Base-by-base conservation (phyloP, 108 stramenopile genomes). In the Ochromonas danica region DNA sequence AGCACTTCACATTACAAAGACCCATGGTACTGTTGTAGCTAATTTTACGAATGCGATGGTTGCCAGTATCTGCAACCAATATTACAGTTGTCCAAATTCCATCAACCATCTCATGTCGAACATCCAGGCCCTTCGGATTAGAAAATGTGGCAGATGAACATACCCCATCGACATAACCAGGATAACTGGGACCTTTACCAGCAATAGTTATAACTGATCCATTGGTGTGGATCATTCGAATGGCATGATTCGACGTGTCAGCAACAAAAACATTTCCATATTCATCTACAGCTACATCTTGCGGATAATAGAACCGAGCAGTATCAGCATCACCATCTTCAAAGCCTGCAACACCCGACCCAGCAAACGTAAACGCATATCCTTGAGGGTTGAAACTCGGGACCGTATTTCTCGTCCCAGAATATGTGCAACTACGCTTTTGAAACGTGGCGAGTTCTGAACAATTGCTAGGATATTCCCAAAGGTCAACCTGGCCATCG, bases 191-290 rank as follows among this genome's bases (percentile, higher is more conserved):
- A 85, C 84, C 90, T 39, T 65, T 82, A 30, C 92, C 93, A 1
- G 91, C 92, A n/a, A 93, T 51, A 6, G 93, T 93, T 6, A 60
- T 82, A 3, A 92, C 92, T 51, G 14, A 39, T 1, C 91, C 92
- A 70, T 38, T 71, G 40, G 65, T 41, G 3, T 87, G 67, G 42
- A 93, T 82, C 70, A 87, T 62, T 35, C 92, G 87, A 27, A 94
- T 89, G 22, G 89, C 86, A 78, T 94, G 90, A 79, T 94, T 94
- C n/a, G 89, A 90, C 22, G 91, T 91, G 79, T 94, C 94, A 3
- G 91, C 92, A 3, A 94, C 91, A 75, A 88, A 93, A 1, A 92
- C 82, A 63, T 92, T 91, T n/a, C 91, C 90, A 36, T 90, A 87
- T n/a, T 80, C 87, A 80, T 93, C 93, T 1, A 91, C 87, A 3